Percentiles rank a stretch among this genome's conserved stretches.
phyloP scores from a whole-genome alignment of 805 yeast species.

The Tetrapisispora nanseiensis region DNA sequence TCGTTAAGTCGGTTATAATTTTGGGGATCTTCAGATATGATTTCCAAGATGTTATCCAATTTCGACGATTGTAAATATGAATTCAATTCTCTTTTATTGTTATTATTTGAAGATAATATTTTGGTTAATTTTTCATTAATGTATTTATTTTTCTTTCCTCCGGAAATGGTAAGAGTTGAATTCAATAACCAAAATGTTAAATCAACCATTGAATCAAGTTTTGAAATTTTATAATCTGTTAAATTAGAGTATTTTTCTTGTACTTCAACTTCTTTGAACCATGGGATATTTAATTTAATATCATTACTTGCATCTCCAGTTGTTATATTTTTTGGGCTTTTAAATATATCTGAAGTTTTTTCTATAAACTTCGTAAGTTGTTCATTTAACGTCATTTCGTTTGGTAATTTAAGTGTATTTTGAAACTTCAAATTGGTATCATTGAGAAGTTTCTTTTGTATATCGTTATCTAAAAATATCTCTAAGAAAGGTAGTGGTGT shows the following conservation, averaged over 20 bases:
- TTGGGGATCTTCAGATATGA: not conserved
- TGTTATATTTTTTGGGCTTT: not conserved
- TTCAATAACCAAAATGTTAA: not conserved
- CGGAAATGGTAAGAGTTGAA: not conserved
- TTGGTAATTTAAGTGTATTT: not conserved
- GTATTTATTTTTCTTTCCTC: not conserved
- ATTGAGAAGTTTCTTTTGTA: not conserved
- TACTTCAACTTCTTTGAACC: conserved; percentile 32
- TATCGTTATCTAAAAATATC: not conserved
- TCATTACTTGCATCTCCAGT: conserved; percentile 7
- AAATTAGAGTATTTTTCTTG: conserved; percentile 40
- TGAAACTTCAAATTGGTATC: not conserved
- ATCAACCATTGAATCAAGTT: conserved; percentile 1
- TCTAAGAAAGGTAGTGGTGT: conserved; percentile 6
- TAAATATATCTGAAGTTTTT: not conserved
- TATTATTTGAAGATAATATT: not conserved
- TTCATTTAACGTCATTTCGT: not conserved
- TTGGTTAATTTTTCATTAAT: not conserved
- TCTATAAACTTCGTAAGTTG: not conserved
- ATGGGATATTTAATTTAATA: conserved; percentile 1
- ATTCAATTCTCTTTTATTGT: not conserved
- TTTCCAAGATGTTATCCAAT: conserved; percentile 6
- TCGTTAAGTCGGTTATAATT: too few relatives aligned
- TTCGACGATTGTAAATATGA: not conserved
- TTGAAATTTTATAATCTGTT: conserved; percentile 29